Evolutionary conservation across 495 filamentous ascomycete species (phyloP).

Genomic region (Aspergillus saccharolyticus): DNA sequence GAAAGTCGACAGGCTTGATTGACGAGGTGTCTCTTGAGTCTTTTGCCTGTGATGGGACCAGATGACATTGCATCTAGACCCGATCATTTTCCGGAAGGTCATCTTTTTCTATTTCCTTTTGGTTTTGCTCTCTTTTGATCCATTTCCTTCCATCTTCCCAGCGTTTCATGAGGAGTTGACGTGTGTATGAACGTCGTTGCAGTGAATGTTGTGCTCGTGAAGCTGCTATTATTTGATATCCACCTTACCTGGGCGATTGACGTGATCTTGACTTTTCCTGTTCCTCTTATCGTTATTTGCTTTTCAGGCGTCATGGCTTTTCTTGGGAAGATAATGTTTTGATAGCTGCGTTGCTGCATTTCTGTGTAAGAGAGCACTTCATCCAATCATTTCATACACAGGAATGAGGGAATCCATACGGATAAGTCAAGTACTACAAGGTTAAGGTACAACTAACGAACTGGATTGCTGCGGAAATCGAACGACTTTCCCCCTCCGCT

Average conservation of each 20-base stretch:
- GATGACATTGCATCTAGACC: constrained; percentile 3
- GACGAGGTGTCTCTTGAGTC: constrained; percentile 17
- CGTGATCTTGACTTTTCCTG: constrained; percentile 26
- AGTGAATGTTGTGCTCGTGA: constrained; percentile 6
- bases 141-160: constrained; percentile 6
- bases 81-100: constrained; percentile 12
- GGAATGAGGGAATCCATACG: too few relatives aligned
- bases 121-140: constrained; percentile 13
- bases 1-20: constrained; percentile 10
- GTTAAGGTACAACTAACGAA: too few relatives aligned
- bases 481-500: too few relatives aligned
- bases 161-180: not conserved
- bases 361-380: not conserved
- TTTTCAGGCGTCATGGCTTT: not conserved
- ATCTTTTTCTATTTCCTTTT: constrained; percentile 12
- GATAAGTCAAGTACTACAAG: too few relatives aligned
- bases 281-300: not conserved
- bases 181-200: constrained; percentile 8
- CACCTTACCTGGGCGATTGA: constrained; percentile 35
- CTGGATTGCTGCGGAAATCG: too few relatives aligned
- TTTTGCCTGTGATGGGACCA: constrained; percentile 13
- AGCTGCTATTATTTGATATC: constrained; percentile 34
- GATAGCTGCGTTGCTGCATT: not conserved
- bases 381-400: too few relatives aligned
- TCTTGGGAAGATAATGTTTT: not conserved